These are phyloP conservation scores for Hysterangium stoloniferum DNA, from an alignment of 768 basidiomycete species.

Conservation along the genomic window DNA sequence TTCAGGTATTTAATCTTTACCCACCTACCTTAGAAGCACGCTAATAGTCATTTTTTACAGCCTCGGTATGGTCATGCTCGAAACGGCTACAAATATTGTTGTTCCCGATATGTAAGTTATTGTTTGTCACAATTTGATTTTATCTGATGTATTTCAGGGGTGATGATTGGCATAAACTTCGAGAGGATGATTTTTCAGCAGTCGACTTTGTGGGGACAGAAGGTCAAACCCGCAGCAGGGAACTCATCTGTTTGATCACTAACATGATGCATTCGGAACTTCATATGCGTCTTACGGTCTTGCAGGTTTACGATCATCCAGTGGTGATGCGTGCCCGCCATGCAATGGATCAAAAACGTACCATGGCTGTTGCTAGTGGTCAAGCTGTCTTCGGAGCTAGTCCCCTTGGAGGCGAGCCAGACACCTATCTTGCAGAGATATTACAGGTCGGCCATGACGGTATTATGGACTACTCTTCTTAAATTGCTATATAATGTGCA, in stretches of 20 bases:
- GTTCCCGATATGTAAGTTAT: conserved; percentile 88
- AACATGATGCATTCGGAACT: conserved; percentile 76
- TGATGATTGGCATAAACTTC: conserved; percentile 87
- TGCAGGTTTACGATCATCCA: conserved; percentile 50
- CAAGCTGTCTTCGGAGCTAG: conserved; percentile 44
- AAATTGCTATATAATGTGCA: too few species aligned
- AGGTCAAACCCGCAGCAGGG: conserved; percentile 34
- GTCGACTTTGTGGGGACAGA: conserved; percentile 39
- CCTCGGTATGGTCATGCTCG: conserved; percentile 92
- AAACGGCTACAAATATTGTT: conserved; percentile 91
- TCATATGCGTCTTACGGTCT: conserved; percentile 44
- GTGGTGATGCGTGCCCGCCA: conserved; percentile 56
- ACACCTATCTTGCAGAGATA: conserved; percentile 60
- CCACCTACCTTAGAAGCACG: not conserved
- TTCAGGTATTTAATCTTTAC: conserved; percentile 65
- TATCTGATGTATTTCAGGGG: conserved; percentile 46
- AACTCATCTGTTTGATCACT: conserved; percentile 59
- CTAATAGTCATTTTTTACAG: conserved; percentile 32
- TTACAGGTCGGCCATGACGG: not conserved
- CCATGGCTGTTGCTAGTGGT: not conserved
- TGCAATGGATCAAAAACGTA: conserved; percentile 50
- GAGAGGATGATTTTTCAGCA: conserved; percentile 86
- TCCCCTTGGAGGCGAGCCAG: conserved; percentile 52
- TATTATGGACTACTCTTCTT: conserved; percentile 5
- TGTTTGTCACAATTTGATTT: not conserved